These are phyloP conservation scores for Solanum acaule DNA, from an alignment of 257 asterid genomes.

Conservation along the genomic window DNA sequence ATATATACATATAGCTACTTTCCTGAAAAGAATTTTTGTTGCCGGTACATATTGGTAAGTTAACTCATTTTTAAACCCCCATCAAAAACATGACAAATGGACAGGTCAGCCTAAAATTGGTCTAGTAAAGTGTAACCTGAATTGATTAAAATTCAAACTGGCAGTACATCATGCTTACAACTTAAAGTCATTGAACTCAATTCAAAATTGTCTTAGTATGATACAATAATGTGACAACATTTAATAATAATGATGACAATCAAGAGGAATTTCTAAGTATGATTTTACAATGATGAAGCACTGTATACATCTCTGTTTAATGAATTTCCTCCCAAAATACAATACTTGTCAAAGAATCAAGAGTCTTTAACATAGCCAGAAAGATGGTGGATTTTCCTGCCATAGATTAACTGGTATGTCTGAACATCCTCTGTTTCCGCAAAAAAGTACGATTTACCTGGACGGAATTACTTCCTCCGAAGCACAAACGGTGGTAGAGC, in stretches of 20 bases:
- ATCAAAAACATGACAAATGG: not conserved
- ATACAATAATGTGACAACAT: constrained; percentile 45
- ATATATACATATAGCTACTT: no score
- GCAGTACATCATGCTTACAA: constrained; percentile 24
- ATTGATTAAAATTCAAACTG: not conserved
- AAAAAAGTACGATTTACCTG: not conserved
- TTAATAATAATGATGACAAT: constrained; percentile 64
- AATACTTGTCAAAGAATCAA: constrained; percentile 34
- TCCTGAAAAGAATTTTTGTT: not conserved
- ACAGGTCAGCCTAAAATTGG: not conserved
- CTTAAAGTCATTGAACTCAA: constrained; percentile 32
- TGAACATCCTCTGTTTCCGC: not conserved
- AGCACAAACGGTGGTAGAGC: not conserved
- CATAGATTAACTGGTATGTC: not conserved
- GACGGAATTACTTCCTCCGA: not conserved
- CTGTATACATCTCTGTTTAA: not conserved
- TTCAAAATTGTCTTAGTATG: constrained; percentile 21
- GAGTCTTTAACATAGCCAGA: constrained; percentile 20
- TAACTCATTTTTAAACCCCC: not conserved
- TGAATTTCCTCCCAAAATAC: constrained; percentile 1
- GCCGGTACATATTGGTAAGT: not conserved
- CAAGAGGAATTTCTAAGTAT: constrained; percentile 5
- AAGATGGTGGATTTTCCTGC: not conserved
- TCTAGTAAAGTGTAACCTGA: not conserved
- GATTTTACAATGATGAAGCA: not conserved